phyloP scores from a whole-genome alignment of 306 rosid species.

The Corylus americana region DNA sequence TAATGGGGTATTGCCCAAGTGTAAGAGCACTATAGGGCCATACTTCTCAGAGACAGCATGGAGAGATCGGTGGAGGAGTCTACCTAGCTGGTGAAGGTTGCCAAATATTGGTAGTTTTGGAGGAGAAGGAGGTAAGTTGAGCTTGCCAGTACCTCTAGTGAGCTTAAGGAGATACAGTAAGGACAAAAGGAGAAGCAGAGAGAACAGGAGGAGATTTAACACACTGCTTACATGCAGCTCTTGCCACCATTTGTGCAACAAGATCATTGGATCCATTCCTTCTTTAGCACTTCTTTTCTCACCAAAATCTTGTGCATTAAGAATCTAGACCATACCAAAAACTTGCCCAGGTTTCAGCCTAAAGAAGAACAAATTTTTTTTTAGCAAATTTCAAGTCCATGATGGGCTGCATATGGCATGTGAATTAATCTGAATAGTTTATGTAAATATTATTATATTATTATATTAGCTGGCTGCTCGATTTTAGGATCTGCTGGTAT shows the following conservation, averaged over 20 bases:
- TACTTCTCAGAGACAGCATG: slow-evolving; percentile 16
- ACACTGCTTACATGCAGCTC: background rate
- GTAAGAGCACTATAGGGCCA: slow-evolving; percentile 29
- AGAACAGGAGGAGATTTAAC: background rate
- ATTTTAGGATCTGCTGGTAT: no score
- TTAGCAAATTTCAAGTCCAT: no score
- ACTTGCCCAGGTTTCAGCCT: no score
- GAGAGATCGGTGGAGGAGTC: slow-evolving; percentile 30
- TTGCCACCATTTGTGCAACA: background rate
- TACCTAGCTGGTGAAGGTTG: slow-evolving; percentile 43
- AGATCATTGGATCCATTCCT: background rate
- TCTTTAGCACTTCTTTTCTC: background rate
- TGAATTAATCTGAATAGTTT: no score
- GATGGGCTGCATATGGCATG: no score
- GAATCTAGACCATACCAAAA: no score
- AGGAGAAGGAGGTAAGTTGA: slow-evolving; percentile 5
- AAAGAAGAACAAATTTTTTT: no score
- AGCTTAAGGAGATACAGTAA: background rate
- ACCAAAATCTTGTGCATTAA: no score
- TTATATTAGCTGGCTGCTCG: no score
- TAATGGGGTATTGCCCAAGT: slow-evolving; percentile 32
- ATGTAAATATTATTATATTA: no score
- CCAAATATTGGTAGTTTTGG: slow-evolving; percentile 42
- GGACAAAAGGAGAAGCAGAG: background rate
- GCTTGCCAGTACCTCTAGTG: background rate